Evolutionary conservation across 169 alveolate species (phyloP).

Genomic region (Plasmodium malariae): DNA sequence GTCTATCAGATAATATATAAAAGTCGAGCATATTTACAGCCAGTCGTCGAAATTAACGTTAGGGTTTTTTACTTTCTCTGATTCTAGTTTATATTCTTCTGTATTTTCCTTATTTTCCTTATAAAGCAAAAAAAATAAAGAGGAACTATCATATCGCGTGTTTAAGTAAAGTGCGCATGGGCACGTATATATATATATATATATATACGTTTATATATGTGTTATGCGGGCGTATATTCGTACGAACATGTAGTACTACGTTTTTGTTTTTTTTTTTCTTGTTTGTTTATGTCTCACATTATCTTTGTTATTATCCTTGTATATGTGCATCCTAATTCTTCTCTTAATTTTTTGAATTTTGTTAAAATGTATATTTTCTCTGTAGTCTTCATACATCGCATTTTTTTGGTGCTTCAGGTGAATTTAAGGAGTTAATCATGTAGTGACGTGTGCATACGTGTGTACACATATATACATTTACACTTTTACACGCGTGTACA

Average conservation of each 20-base stretch:
- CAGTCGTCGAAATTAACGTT: conserved; percentile 57
- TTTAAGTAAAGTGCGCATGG: no score
- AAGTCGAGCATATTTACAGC: conserved; percentile 6
- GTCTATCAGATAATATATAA: neutral
- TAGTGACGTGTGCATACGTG: neutral
- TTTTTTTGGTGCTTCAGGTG: conserved; percentile 9
- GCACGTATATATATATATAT: neutral
- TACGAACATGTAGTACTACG: neutral
- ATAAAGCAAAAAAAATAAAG: neutral
- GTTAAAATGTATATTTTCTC: conserved; percentile 38
- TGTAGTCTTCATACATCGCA: conserved; percentile 7
- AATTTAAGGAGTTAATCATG: neutral
- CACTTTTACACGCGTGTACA: neutral
- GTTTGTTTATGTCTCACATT: neutral
- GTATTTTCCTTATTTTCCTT: conserved; percentile 20
- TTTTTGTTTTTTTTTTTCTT: neutral
- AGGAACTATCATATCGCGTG: neutral
- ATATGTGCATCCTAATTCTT: conserved; percentile 46
- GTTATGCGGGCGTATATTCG: neutral
- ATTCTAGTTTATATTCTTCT: neutral
- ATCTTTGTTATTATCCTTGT: conserved; percentile 52
- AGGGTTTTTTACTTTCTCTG: conserved; percentile 12
- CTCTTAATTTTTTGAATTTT: conserved; percentile 60
- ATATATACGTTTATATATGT: neutral
- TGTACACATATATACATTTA: no score